Evolutionary conservation across 83 land plant species (phyloP).

Genomic region (Diphasiastrum complanatum): DNA sequence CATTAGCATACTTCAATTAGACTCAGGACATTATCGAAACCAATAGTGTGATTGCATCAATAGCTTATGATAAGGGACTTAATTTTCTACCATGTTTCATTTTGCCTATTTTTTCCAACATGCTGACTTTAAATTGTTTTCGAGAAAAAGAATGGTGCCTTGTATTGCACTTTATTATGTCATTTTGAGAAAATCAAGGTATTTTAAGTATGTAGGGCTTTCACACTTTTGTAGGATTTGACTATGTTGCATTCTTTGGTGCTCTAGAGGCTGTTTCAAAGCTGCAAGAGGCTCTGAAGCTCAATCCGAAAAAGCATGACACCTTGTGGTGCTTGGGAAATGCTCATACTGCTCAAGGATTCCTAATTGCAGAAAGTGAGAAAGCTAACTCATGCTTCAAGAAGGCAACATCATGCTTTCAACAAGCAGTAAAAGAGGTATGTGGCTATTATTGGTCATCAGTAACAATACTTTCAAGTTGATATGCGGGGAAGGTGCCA

Average conservation of each 20-base stretch:
- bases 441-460: not conserved
- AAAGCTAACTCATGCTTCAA: constrained; percentile 53
- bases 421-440: constrained; percentile 61
- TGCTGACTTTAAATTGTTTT: too few relatives aligned
- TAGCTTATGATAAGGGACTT: too few relatives aligned
- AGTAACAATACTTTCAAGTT: too few relatives aligned
- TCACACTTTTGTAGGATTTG: not conserved
- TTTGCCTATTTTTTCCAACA: too few relatives aligned
- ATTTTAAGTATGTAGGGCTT: not conserved
- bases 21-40: too few relatives aligned
- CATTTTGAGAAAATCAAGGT: too few relatives aligned
- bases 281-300: constrained; percentile 61
- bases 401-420: constrained; percentile 51
- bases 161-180: too few relatives aligned
- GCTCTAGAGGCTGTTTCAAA: constrained; percentile 52
- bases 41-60: too few relatives aligned
- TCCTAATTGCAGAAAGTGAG: constrained; percentile 45
- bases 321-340: constrained; percentile 78
- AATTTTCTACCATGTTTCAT: too few relatives aligned
- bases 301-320: constrained; percentile 64
- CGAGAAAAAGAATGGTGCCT: too few relatives aligned
- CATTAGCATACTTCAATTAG: not conserved
- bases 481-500: too few relatives aligned
- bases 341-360: constrained; percentile 69
- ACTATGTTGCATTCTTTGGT: too few relatives aligned